Conservation (phyloP, 345 rosid genomes). For the Alliaria petiolata region DNA sequence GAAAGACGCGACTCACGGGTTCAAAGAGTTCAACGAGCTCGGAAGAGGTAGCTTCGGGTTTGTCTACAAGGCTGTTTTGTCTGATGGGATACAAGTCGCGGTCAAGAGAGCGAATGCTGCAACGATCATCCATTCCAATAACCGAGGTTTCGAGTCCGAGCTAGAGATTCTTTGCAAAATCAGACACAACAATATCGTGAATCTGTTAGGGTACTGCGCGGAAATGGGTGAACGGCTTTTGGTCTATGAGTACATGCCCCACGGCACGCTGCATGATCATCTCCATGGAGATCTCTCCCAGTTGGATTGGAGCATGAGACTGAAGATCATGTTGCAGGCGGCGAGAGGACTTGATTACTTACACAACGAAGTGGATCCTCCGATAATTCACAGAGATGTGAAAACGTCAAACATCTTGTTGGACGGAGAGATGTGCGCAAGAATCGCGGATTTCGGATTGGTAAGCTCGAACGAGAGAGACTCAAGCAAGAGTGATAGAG, state of each 20-base stretch:
- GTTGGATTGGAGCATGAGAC: slow-evolving; percentile 66
- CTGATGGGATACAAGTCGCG: slow-evolving; percentile 85
- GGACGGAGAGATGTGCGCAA: slow-evolving; percentile 76
- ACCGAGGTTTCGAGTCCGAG: slow-evolving; percentile 78
- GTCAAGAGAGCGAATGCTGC: slow-evolving; percentile 94
- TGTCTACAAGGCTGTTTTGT: slow-evolving; percentile 77
- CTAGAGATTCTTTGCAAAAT: slow-evolving; percentile 69
- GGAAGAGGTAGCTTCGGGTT: slow-evolving; percentile 93
- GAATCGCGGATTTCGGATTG: slow-evolving; percentile 82
- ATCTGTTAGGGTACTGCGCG: slow-evolving; percentile 75
- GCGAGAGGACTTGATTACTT: slow-evolving; percentile 86
- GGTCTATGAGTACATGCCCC: slow-evolving; percentile 87
- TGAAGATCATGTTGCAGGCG: slow-evolving; percentile 69
- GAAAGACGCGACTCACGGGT: slow-evolving; percentile 90
- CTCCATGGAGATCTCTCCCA: slow-evolving; percentile 80
- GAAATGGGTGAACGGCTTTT: slow-evolving; percentile 92
- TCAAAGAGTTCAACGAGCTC: slow-evolving; percentile 86
- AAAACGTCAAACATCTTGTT: slow-evolving; percentile 75
- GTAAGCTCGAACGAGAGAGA: slow-evolving; percentile 56
- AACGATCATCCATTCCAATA: slow-evolving; percentile 80
- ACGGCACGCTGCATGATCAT: slow-evolving; percentile 81
- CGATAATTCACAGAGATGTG: slow-evolving; percentile 65
- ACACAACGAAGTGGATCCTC: slow-evolving; percentile 67
- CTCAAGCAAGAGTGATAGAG: slow-evolving; percentile 40
- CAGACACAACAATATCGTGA: slow-evolving; percentile 77